Percentiles rank a stretch among this genome's conserved stretches.
These are phyloP conservation scores for Meyerozyma elateridarum DNA, from an alignment of 1,139 yeast species.

Conservation along the genomic window DNA sequence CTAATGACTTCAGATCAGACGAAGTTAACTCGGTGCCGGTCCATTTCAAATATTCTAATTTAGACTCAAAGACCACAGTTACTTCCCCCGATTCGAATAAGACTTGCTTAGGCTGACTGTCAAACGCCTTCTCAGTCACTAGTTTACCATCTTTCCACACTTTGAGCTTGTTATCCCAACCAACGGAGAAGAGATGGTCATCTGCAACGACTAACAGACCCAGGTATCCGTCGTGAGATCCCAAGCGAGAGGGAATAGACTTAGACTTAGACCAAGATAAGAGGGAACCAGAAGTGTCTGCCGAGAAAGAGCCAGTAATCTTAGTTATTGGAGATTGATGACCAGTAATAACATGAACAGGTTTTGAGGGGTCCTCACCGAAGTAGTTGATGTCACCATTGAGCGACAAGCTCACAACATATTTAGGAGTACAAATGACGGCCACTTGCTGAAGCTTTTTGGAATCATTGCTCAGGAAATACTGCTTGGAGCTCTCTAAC, in stretches of 20 bases:
- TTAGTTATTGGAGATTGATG: conserved; percentile 80
- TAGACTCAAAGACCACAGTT: conserved; percentile 47
- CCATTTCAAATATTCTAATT: no score
- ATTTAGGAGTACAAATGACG: conserved; percentile 56
- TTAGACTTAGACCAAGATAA: conserved; percentile 48
- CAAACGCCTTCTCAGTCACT: conserved; percentile 28
- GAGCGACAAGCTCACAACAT: conserved; percentile 61
- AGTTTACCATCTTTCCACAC: conserved; percentile 31
- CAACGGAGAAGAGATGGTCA: conserved; percentile 47
- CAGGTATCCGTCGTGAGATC: conserved; percentile 2
- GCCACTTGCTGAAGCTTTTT: conserved; percentile 77
- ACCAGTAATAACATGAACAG: conserved; percentile 53
- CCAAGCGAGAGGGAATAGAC: conserved; percentile 7
- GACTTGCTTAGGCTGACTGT: conserved; percentile 61
- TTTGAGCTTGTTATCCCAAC: conserved; percentile 87
- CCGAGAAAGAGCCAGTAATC: conserved; percentile 45
- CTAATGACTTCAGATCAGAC: conserved; percentile 22
- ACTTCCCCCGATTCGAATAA: conserved; percentile 21
- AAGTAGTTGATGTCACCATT: conserved; percentile 71
- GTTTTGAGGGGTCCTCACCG: conserved; percentile 29
- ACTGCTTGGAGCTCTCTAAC: no score
- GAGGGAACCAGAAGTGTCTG: conserved; percentile 83
- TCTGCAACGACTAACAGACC: conserved; percentile 14
- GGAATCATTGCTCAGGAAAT: conserved; percentile 19
- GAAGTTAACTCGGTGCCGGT: no score